Evolutionary conservation across 164 flowering plant genomes (phyloP).

Genomic region (Umbellularia californica): DNA sequence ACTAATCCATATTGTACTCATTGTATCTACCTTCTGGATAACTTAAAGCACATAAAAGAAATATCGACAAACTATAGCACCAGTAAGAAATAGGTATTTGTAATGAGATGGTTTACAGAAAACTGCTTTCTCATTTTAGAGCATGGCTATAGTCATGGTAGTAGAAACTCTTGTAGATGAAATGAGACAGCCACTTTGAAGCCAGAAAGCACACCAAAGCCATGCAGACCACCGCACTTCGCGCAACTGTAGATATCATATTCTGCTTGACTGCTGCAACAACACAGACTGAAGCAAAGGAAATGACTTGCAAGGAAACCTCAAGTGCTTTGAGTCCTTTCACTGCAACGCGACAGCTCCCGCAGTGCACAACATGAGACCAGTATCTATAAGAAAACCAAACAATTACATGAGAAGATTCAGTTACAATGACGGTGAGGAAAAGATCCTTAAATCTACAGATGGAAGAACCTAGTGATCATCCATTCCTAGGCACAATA

Average conservation of each 20-base stretch:
- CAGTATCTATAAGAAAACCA: conserved; percentile 51
- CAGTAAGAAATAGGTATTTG: too few relatives aligned
- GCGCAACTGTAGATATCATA: conserved; percentile 31
- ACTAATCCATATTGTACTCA: too few relatives aligned
- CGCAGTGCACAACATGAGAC: conserved; percentile 82
- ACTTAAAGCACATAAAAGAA: too few relatives aligned
- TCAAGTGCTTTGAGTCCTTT: conserved; percentile 55
- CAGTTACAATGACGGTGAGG: background rate
- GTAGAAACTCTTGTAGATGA: conserved; percentile 62
- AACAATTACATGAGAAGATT: background rate
- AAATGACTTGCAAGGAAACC: conserved; percentile 48
- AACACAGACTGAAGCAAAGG: conserved; percentile 50
- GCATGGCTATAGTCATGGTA: conserved; percentile 73
- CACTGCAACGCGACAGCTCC: conserved; percentile 63
- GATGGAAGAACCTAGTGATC: background rate
- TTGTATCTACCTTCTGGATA: too few relatives aligned
- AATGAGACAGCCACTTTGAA: conserved; percentile 69
- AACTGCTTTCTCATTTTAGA: background rate
- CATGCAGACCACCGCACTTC: conserved; percentile 31
- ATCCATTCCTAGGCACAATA: background rate
- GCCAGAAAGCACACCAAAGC: conserved; percentile 24
- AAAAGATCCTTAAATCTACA: background rate
- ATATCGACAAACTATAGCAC: too few relatives aligned
- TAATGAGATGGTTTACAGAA: too few relatives aligned
- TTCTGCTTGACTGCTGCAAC: conserved; percentile 52